Base-by-base conservation (phyloP, 768 basidiomycete species). In the Pholiota molesta region DNA sequence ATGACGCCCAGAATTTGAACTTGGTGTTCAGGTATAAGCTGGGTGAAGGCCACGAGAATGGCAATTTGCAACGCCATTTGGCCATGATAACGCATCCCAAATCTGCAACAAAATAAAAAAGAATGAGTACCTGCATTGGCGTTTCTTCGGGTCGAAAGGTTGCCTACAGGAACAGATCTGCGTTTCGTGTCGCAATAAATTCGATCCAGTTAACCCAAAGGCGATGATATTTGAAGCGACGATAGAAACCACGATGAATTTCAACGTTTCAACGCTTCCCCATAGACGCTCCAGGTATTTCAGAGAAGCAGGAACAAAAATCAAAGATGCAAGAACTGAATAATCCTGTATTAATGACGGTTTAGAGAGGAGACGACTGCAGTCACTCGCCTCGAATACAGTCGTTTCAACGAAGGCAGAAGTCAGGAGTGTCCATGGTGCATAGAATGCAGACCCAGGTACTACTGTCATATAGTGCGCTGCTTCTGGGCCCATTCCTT, bases 21-120 rank as follows among this genome's bases (percentile, higher is more conserved):
- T 75, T 99, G 97, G 70, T 99, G 96, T 75, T 99, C 97, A 33
- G 97, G 97, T 67, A 99, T 99, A 58, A 97, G 76, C 74, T 99
- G 97, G 3, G 96, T 99, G 77, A 98, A 98, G 6, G 96, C 97
- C 58, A 99, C 97, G 37, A 99, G 80, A 63, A 96, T 80, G 2
- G 89, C 90, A 55, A 89, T 89, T 69, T 97, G 94, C 19, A 99
- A 80, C 5, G 94, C 91, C 84, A 92, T 94, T 75, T 95, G 91
- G 45, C 97, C 97, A 69, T 92, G 94, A 72, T 97, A 97, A 49
- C 85, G 81, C 84, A 93, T 90, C 39, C 89, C 93, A 75, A 91
- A 94, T 47, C 97, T 97, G 52, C 42, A 19, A 53, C 28, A 44
- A 52, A 47, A 59, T 55, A 55, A 29, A 53, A 21, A 3, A 35